These are phyloP conservation scores for Hyaloscypha hepaticicola DNA, from an alignment of 495 filamentous ascomycete genomes.

Conservation along the genomic window DNA sequence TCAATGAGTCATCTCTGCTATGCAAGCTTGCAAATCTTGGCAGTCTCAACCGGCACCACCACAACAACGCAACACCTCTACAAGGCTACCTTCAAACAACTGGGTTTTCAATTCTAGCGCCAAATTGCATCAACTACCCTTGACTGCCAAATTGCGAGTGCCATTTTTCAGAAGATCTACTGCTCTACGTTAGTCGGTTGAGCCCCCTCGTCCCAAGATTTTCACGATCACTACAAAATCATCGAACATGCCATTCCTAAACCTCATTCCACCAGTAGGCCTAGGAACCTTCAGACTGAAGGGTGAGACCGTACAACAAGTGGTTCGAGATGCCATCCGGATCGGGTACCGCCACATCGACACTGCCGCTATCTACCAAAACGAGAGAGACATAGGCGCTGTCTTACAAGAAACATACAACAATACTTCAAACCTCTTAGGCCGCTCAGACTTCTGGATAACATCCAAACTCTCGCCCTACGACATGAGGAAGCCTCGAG, in stretches of 20 bases:
- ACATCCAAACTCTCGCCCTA: conserved; percentile 73
- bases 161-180: no score
- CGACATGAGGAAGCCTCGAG: conserved; percentile 57
- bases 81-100: no score
- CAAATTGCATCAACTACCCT: no score
- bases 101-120: no score
- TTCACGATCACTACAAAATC: neutral
- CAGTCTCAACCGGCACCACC: no score
- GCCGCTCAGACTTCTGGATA: conserved; percentile 74
- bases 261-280: conserved; percentile 4
- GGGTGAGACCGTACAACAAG: neutral
- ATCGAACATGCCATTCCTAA: neutral
- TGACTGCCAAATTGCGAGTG: no score
- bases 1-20: no score
- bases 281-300: conserved; percentile 14
- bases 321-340: conserved; percentile 1
- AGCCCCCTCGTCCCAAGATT: no score
- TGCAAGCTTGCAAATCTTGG: no score
- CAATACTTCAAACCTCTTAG: conserved; percentile 6
- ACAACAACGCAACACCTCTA: no score
- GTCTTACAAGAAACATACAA: conserved; percentile 10
- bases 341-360: conserved; percentile 26
- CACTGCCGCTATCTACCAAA: conserved; percentile 13
- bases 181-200: no score
- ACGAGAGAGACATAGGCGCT: conserved; percentile 16